These are phyloP conservation scores for Perkinsus olseni DNA, from an alignment of 169 alveolate genomes.

Conservation along the genomic window DNA sequence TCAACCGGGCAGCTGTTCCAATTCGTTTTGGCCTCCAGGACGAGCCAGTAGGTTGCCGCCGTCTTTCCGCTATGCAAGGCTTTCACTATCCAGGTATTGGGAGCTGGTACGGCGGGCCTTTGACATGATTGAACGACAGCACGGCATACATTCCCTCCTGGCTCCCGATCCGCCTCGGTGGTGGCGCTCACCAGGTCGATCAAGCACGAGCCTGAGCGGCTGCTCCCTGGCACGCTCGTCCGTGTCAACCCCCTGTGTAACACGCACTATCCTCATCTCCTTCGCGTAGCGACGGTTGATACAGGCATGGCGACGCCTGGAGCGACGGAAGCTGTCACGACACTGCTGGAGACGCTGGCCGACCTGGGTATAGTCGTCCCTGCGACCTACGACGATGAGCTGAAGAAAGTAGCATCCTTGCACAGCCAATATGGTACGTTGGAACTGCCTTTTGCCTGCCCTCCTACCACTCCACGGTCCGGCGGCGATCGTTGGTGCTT, in stretches of 20 bases:
- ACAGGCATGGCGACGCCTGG: background rate
- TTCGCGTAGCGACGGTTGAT: too few relatives aligned
- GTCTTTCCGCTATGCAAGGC: background rate
- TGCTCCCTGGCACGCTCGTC: background rate
- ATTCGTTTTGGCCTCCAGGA: background rate
- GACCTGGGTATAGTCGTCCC: background rate
- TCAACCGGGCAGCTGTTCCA: background rate
- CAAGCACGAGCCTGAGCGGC: background rate
- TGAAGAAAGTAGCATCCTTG: background rate
- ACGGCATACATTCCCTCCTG: background rate
- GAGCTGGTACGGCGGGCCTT: background rate
- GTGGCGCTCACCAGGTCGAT: background rate
- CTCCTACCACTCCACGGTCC: background rate
- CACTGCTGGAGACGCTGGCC: background rate
- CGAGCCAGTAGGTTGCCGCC: background rate
- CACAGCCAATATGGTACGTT: background rate
- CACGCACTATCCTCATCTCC: too few relatives aligned
- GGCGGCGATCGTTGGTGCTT: background rate
- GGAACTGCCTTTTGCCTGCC: background rate
- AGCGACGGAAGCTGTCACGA: background rate
- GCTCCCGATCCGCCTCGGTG: background rate
- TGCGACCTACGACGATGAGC: background rate
- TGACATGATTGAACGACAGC: background rate
- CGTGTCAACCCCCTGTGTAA: background rate
- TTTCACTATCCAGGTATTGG: background rate